phyloP scores from a whole-genome alignment of 257 asterid genomes.

The Solanum chaucha region DNA sequence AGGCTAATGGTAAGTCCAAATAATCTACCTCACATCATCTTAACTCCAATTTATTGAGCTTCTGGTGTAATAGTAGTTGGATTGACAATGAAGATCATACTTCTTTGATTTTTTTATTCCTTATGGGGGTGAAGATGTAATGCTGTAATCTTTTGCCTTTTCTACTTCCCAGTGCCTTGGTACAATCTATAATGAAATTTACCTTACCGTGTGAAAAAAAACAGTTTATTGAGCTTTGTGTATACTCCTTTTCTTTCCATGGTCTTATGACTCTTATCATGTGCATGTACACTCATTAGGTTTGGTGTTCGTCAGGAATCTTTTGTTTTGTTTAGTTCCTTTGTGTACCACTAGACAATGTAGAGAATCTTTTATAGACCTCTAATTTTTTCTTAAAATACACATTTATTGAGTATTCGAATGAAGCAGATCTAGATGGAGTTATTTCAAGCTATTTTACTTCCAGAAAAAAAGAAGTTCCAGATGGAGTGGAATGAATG shows the following conservation, averaged over 20 bases:
- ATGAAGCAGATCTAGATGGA: neutral
- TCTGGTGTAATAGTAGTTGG: neutral
- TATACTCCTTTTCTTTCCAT: neutral
- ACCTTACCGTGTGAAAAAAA: neutral
- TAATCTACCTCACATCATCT: neutral
- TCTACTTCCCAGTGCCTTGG: neutral
- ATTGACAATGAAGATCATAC: neutral
- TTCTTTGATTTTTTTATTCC: neutral
- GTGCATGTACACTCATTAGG: neutral
- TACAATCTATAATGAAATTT: neutral
- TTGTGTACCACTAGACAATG: neutral
- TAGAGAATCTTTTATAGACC: neutral
- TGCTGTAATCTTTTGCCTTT: neutral
- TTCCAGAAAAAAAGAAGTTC: neutral
- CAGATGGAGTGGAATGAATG: neutral
- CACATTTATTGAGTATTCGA: neutral
- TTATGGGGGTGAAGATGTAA: neutral
- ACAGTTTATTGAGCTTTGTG: neutral
- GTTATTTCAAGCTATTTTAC: neutral
- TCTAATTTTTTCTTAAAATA: neutral
- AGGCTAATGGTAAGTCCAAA: neutral
- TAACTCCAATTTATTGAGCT: neutral
- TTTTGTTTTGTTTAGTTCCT: neutral
- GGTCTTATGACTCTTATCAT: neutral
- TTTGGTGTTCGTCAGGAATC: neutral